Percentiles rank a stretch among this genome's conserved stretches.
Conservation (phyloP, 805 yeast genomes). For the Debaryomyces hansenii region DNA sequence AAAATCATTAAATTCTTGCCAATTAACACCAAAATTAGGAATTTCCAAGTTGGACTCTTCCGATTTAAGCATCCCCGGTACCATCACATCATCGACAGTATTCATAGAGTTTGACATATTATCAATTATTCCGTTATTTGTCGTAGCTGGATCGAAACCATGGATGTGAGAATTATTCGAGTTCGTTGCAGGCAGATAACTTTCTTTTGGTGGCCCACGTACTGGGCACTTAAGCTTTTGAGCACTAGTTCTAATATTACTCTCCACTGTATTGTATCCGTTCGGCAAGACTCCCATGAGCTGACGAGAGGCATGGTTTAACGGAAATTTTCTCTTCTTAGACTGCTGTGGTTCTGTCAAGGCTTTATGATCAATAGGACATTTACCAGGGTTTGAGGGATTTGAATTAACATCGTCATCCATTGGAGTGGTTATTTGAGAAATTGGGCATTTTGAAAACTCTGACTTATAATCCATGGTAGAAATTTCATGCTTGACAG, state of each 20-base stretch:
- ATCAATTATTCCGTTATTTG: background rate
- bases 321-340: background rate
- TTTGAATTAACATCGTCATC: slow-evolving; percentile 6
- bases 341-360: background rate
- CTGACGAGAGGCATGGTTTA: slow-evolving; percentile 3
- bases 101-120: background rate
- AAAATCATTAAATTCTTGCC: slow-evolving; percentile 8
- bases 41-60: background rate
- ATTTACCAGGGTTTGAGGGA: background rate
- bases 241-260: slow-evolving; percentile 12
- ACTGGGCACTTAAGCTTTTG: no score
- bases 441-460: slow-evolving; percentile 23
- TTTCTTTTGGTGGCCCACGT: no score
- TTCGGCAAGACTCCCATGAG: background rate
- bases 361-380: slow-evolving; percentile 2
- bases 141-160: background rate
- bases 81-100: background rate
- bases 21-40: slow-evolving; percentile 1
- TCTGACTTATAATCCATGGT: background rate
- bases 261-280: slow-evolving; percentile 12
- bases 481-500: slow-evolving; percentile 3
- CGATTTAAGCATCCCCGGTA: background rate
- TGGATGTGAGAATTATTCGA: background rate
- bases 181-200: background rate
- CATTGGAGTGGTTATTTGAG: slow-evolving; percentile 22